Evolutionary conservation across 305 asterid genomes (phyloP).

Genomic region (Coffea humblotiana): DNA sequence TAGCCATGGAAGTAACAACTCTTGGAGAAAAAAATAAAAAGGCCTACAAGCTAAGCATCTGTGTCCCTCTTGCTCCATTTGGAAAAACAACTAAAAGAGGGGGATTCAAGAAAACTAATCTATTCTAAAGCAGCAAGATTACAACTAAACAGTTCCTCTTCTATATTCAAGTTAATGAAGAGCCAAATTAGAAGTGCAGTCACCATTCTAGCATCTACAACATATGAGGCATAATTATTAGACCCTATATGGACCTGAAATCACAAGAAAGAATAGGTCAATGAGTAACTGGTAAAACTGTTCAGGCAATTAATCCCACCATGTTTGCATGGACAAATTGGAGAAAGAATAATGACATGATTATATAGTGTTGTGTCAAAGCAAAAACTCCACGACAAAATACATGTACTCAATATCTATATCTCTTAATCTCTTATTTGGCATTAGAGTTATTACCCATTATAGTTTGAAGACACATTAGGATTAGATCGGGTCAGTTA

Average conservation of each 20-base stretch:
- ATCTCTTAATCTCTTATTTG: not conserved
- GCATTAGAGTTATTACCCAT: slow-evolving; percentile 27
- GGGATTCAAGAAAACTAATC: not conserved
- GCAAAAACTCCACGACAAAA: not conserved
- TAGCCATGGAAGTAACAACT: not conserved
- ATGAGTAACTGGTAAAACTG: not conserved
- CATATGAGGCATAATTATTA: no score
- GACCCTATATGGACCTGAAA: no score
- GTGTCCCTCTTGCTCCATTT: not conserved
- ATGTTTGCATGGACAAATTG: not conserved
- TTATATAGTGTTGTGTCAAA: no score
- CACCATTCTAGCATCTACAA: no score
- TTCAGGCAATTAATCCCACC: not conserved
- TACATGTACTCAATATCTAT: not conserved
- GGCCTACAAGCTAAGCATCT: not conserved
- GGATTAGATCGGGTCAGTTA: slow-evolving; percentile 21
- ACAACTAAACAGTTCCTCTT: not conserved
- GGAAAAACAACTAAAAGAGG: not conserved
- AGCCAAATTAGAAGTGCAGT: not conserved
- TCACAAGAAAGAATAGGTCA: not conserved
- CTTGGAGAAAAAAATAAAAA: not conserved
- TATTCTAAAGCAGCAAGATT: not conserved
- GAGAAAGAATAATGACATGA: not conserved
- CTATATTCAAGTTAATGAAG: no score
- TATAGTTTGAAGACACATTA: not conserved